Percentiles rank a stretch among this genome's conserved stretches.
phyloP scores from a whole-genome alignment of 2,329 filamentous ascomycete species.

The Coniochaeta hoffmannii region DNA sequence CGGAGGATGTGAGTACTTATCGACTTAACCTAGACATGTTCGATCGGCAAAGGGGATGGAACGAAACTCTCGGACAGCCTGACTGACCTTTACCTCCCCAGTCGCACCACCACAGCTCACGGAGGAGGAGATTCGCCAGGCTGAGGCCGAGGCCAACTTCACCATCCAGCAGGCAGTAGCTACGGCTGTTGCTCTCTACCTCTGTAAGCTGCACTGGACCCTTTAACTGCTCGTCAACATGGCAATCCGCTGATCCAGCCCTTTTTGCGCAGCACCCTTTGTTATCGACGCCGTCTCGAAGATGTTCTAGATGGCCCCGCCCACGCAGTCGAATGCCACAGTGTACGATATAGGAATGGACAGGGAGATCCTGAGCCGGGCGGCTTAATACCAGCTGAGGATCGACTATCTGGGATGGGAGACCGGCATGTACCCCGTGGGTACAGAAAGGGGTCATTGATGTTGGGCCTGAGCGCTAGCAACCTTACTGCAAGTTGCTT shows the following conservation, averaged over 20 bases:
- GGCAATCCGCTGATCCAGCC: neutral
- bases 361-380: neutral
- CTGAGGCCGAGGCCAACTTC: slow-evolving; percentile 60
- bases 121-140: slow-evolving; percentile 60
- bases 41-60: no score
- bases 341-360: neutral
- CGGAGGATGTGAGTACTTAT: slow-evolving; percentile 1
- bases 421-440: no score
- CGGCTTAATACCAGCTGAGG: neutral
- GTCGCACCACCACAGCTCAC: slow-evolving; percentile 63
- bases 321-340: neutral
- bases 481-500: no score
- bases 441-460: no score
- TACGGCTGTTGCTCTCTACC: slow-evolving; percentile 62
- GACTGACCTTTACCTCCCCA: slow-evolving; percentile 21
- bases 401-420: neutral
- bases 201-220: slow-evolving; percentile 53
- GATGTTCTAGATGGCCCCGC: slow-evolving; percentile 19
- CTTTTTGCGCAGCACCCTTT: slow-evolving; percentile 42
- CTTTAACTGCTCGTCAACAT: neutral
- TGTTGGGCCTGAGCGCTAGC: no score
- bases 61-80: neutral
- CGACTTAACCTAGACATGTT: no score
- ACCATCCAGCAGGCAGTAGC: slow-evolving; percentile 62
- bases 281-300: slow-evolving; percentile 40